Evolutionary conservation across 805 yeast species (phyloP).

Genomic region (Teunomyces pallodes): DNA sequence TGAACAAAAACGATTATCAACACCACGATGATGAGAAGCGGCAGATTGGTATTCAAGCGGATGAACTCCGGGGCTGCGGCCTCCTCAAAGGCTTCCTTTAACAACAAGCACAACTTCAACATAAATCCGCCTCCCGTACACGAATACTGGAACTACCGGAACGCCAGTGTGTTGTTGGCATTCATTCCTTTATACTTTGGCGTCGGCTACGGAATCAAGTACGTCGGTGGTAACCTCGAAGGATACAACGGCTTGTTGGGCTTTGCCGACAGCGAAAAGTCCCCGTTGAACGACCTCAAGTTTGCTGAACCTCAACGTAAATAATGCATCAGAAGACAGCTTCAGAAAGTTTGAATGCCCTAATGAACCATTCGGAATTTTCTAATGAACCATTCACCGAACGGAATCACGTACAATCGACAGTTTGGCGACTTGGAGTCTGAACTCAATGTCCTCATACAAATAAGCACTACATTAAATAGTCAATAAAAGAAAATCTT

Average conservation of each 20-base stretch:
- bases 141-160: slow-evolving; percentile 42
- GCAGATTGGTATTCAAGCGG: slow-evolving; percentile 24
- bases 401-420: no score
- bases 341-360: no score
- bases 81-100: slow-evolving; percentile 26
- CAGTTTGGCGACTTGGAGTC: no score
- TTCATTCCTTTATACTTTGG: slow-evolving; percentile 36
- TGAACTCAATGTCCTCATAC: no score
- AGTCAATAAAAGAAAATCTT: no score
- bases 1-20: slow-evolving; percentile 1
- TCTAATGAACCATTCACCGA: no score
- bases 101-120: slow-evolving; percentile 42
- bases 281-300: slow-evolving; percentile 36
- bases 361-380: no score
- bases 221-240: slow-evolving; percentile 23
- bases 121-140: slow-evolving; percentile 45
- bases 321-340: background rate
- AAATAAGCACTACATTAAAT: no score
- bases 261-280: slow-evolving; percentile 36
- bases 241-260: slow-evolving; percentile 32
- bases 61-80: slow-evolving; percentile 23
- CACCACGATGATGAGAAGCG: slow-evolving; percentile 25
- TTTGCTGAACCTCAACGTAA: slow-evolving; percentile 37
- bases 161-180: slow-evolving; percentile 34
- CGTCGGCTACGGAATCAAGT: slow-evolving; percentile 34